A percentile compares a stretch with the other conserved stretches of the same genome.
phyloP scores from a whole-genome alignment of 75 land plant species.

The Adiantum capillusveneris region DNA sequence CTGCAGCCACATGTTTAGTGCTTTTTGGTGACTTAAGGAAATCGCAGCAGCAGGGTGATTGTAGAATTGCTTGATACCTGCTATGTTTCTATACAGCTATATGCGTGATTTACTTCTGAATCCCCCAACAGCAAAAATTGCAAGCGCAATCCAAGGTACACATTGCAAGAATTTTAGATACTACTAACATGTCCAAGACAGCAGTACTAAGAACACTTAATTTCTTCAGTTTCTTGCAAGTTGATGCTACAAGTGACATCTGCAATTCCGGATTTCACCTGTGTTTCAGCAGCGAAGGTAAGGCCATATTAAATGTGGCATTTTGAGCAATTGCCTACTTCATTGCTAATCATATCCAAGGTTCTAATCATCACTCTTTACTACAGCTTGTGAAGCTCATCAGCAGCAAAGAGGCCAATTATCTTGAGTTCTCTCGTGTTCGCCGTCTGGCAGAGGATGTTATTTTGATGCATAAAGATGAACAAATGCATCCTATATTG shows the following conservation, averaged over 20 bases:
- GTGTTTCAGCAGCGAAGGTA: conserved; percentile 79
- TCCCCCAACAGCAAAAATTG: conserved; percentile 62
- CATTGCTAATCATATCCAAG: background rate
- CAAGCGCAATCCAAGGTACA: conserved; percentile 63
- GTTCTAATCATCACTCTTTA: background rate
- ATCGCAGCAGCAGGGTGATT: no score
- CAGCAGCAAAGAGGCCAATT: conserved; percentile 75
- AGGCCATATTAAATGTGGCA: no score
- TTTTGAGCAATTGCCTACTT: no score
- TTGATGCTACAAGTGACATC: conserved; percentile 49
- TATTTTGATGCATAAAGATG: conserved; percentile 41
- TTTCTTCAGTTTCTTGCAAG: conserved; percentile 56
- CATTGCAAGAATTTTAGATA: background rate
- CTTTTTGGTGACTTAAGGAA: no score
- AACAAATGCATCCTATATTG: conserved; percentile 44
- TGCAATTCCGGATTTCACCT: conserved; percentile 85
- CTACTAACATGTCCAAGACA: background rate
- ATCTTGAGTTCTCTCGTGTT: conserved; percentile 72
- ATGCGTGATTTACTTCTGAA: conserved; percentile 73
- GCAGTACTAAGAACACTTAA: background rate
- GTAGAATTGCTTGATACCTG: no score
- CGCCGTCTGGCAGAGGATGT: conserved; percentile 64
- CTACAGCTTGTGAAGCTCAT: conserved; percentile 79
- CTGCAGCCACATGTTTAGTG: no score
- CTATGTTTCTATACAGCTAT: conserved; percentile 38